Evolutionary conservation across 495 filamentous ascomycete species (phyloP).

Genomic region (Aspergillus sclerotioniger): DNA sequence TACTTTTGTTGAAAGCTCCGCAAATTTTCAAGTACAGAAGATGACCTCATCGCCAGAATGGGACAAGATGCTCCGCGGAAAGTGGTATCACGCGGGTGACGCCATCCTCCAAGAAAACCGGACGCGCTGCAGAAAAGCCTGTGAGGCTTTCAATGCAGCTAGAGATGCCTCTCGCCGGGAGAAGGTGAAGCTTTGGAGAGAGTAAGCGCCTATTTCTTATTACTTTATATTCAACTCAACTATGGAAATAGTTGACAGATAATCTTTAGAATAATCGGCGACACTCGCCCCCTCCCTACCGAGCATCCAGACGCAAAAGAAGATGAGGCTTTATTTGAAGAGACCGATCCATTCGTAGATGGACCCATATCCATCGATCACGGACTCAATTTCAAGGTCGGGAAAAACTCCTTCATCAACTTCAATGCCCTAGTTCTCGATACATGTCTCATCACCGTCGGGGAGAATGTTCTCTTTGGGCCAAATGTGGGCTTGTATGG

Average conservation of each 20-base stretch:
- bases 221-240: background rate
- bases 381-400: background rate
- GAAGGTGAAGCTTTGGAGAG: background rate
- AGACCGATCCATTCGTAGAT: background rate
- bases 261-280: background rate
- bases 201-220: background rate
- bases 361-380: background rate
- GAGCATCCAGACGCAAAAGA: background rate
- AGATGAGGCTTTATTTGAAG: background rate
- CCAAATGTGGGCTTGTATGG: background rate
- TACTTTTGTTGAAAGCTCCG: too few species aligned
- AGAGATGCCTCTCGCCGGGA: background rate
- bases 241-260: background rate
- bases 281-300: background rate
- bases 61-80: background rate
- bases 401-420: background rate
- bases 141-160: background rate
- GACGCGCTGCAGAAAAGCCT: background rate
- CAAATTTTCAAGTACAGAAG: background rate
- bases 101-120: background rate
- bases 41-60: background rate
- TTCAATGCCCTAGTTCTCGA: background rate
- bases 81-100: background rate
- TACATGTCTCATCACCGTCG: background rate
- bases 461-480: background rate